Evolutionary conservation across 2,329 filamentous ascomycete species (phyloP).

Genomic region (Penicillium griseofulvum): DNA sequence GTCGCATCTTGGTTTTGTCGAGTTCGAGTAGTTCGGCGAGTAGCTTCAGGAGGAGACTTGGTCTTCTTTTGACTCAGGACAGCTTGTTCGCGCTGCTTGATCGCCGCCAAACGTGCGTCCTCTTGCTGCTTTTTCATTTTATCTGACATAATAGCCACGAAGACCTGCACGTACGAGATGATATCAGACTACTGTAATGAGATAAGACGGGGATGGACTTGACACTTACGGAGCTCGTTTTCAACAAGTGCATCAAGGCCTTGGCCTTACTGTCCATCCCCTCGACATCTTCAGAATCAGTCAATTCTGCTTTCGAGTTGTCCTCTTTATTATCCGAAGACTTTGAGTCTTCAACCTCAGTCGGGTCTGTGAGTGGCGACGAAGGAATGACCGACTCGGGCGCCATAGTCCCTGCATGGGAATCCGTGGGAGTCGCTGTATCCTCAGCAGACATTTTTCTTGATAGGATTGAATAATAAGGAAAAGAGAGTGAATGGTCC

Average conservation of each 20-base stretch:
- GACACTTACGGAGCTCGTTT: constrained; percentile 44
- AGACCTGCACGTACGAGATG: constrained; percentile 34
- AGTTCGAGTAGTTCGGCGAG: constrained; percentile 35
- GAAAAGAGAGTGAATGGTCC: neutral
- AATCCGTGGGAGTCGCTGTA: constrained; percentile 27
- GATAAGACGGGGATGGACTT: neutral
- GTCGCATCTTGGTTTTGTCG: constrained; percentile 19
- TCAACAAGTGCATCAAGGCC: constrained; percentile 46
- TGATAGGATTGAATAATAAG: neutral
- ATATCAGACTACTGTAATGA: neutral
- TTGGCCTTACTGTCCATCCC: constrained; percentile 46
- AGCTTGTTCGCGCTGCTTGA: constrained; percentile 29
- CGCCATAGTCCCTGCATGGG: constrained; percentile 22
- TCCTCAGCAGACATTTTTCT: constrained; percentile 27
- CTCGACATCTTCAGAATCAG: constrained; percentile 33
- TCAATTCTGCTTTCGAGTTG: constrained; percentile 22
- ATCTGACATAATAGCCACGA: constrained; percentile 50
- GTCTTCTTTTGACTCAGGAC: constrained; percentile 28
- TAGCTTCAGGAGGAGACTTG: constrained; percentile 20
- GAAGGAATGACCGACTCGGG: constrained; percentile 33
- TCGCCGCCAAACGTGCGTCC: constrained; percentile 38
- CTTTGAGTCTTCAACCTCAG: constrained; percentile 14
- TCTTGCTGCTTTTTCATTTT: constrained; percentile 51
- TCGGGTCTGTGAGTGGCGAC: constrained; percentile 25
- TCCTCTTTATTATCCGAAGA: constrained; percentile 10